Evolutionary conservation across 2,329 filamentous ascomycete genomes (phyloP), one percentile per base, ranked within the genome.

Genomic region (Xylariaceae sp.): DNA sequence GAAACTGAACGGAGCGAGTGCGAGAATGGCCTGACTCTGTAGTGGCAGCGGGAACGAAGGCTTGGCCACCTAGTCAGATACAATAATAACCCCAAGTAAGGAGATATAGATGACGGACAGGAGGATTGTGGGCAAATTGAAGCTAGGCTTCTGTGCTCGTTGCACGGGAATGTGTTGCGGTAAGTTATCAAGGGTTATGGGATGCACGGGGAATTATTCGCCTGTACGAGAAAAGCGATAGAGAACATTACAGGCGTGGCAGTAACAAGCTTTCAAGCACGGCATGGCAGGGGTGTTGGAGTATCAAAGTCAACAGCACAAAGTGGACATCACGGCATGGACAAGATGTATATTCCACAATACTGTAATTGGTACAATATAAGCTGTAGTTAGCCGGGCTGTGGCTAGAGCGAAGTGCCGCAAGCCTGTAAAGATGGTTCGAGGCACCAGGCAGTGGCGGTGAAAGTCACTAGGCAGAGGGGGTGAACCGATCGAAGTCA

Each of bases 1-100:
- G 66, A 67, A 21, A 55, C 53, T 65, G 54, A 52, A 60, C 58
- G 58, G 59, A 61, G 65, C 61, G 60, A 62, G 58, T 42, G 61
- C 57, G 58, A 61, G 58, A 60, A 66, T 68, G 65, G 65, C 63
- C 65, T 67, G 65, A 67, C 64, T 53, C 57, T 64, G 57, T 60
- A 62, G 48, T 47, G 47, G 44, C 24, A 49, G 54, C 53, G 54
- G 61, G 57, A 57, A 42, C 41, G 43, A 47, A 45, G 45, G 44
- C 55, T 55, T 57, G 58, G 50, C 53, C 50, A 35, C 26, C 36
- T 42, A 53, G 44, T 50, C 45, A 56, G 53, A 50, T 39, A 46
- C 37, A 26, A 29, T 18, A 40, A 33, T 41, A 41, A 33, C 35
- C 23, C 16, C 21, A 30, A 36, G 27, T 32, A 35, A 36, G 48